A percentile compares a stretch with the other conserved stretches of the same genome.
phyloP scores from a whole-genome alignment of 768 basidiomycete genomes.

The Pisolithus marmoratus region DNA sequence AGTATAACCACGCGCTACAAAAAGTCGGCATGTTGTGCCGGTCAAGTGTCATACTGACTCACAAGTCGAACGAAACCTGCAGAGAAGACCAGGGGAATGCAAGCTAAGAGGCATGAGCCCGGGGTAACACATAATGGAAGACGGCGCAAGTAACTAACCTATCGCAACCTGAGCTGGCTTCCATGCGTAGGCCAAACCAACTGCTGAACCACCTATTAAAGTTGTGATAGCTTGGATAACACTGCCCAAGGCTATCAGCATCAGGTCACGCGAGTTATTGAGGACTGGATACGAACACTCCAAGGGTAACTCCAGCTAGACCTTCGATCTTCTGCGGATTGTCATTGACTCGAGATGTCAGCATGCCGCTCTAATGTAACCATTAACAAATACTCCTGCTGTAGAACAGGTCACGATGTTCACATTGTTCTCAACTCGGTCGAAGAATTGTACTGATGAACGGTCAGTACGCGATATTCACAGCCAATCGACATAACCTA shows the following conservation, averaged over 20 bases:
- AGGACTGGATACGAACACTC: conserved; percentile 43
- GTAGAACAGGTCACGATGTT: conserved; percentile 14
- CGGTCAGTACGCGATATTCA: neutral
- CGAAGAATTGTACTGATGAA: conserved; percentile 73
- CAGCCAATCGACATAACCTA: conserved; percentile 24
- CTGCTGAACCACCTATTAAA: conserved; percentile 60
- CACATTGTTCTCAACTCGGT: conserved; percentile 77
- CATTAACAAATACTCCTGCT: neutral
- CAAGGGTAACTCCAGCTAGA: conserved; percentile 82
- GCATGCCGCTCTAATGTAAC: conserved; percentile 60
- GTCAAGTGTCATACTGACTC: conserved; percentile 14
- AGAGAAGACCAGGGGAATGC: conserved; percentile 61
- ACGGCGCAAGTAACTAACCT: conserved; percentile 34
- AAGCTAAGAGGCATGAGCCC: conserved; percentile 38
- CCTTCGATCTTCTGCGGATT: conserved; percentile 88
- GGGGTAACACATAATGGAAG: neutral
- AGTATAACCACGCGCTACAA: conserved; percentile 73
- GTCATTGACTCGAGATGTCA: conserved; percentile 77
- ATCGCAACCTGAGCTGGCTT: conserved; percentile 82
- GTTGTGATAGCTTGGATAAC: conserved; percentile 79
- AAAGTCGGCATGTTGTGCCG: conserved; percentile 1
- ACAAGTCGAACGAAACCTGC: conserved; percentile 82
- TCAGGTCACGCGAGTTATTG: no score
- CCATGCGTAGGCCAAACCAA: conserved; percentile 77
- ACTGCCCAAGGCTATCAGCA: conserved; percentile 42